Percentiles rank a stretch among this genome's conserved stretches.
Evolutionary conservation across 2,329 filamentous ascomycete genomes (phyloP).

Genomic region (Lasiodiplodia gonubiensis): DNA sequence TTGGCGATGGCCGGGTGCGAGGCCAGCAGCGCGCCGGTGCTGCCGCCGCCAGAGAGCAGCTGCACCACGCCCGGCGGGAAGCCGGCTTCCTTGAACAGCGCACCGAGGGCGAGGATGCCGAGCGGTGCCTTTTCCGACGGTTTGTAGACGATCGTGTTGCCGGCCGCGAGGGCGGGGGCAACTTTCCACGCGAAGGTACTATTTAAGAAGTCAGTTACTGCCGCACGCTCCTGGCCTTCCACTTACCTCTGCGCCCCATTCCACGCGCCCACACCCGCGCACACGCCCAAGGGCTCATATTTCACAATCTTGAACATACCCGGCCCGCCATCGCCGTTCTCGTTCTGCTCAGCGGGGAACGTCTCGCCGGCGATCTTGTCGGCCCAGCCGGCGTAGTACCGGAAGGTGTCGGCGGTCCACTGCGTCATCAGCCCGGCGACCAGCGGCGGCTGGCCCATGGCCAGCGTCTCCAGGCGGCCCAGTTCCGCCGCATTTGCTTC

Average conservation of each 20-base stretch:
- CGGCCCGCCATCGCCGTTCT: neutral
- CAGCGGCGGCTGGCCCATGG: constrained; percentile 34
- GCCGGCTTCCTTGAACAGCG: constrained; percentile 43
- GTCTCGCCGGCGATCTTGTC: constrained; percentile 44
- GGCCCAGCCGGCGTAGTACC: constrained; percentile 38
- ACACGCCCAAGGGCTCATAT: constrained; percentile 41
- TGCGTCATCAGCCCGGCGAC: constrained; percentile 19
- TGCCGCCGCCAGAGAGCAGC: constrained; percentile 36
- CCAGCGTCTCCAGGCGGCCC: constrained; percentile 31
- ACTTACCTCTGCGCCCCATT: constrained; percentile 31
- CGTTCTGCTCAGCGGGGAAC: constrained; percentile 34
- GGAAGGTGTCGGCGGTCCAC: constrained; percentile 4
- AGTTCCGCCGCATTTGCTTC: constrained; percentile 32
- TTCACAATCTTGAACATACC: constrained; percentile 37
- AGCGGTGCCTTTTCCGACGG: constrained; percentile 40
- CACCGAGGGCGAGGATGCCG: constrained; percentile 36
- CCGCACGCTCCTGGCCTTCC: no score
- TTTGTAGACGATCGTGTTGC: constrained; percentile 42
- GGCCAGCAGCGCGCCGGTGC: constrained; percentile 42
- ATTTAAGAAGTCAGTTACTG: neutral
- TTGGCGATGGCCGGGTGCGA: constrained; percentile 50
- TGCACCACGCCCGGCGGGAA: constrained; percentile 51
- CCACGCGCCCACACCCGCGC: constrained; percentile 40
- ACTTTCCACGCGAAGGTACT: constrained; percentile 37
- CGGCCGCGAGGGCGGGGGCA: constrained; percentile 40